A percentile compares a stretch with the other conserved stretches of the same genome.
These are phyloP conservation scores for Podospora sp. DNA, from an alignment of 495 filamentous ascomycete species.

Conservation along the genomic window DNA sequence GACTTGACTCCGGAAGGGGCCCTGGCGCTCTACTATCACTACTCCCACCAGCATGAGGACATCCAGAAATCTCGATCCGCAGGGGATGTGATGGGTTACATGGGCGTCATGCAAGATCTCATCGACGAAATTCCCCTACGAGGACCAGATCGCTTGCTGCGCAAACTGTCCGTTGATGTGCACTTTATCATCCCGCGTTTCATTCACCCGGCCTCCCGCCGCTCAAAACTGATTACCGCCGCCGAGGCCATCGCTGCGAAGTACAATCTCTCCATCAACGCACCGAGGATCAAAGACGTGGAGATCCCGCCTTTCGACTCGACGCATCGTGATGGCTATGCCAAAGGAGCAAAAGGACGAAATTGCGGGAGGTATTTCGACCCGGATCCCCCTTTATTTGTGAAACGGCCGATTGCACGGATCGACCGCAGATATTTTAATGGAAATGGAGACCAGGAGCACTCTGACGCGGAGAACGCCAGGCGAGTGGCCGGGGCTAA, in stretches of 20 bases:
- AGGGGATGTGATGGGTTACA: constrained; percentile 12
- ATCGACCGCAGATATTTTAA: background rate
- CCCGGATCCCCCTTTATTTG: background rate
- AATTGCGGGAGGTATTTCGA: background rate
- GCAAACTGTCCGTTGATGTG: constrained; percentile 26
- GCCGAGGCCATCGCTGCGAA: background rate
- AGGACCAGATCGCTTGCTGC: constrained; percentile 18
- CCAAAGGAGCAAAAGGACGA: background rate
- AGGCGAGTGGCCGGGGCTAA: background rate
- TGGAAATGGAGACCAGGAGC: background rate
- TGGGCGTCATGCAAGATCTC: constrained; percentile 22
- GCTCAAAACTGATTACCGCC: background rate
- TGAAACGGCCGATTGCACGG: background rate
- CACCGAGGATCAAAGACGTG: background rate
- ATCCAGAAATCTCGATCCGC: background rate
- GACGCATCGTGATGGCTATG: constrained; percentile 5
- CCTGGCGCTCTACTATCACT: constrained; percentile 16
- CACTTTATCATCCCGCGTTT: constrained; percentile 15
- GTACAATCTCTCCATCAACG: background rate
- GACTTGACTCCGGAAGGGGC: constrained; percentile 7
- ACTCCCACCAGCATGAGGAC: background rate
- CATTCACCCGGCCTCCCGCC: background rate
- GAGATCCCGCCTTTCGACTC: background rate
- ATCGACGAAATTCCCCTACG: constrained; percentile 20
- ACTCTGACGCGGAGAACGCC: background rate